These are phyloP conservation scores for Lepidopterella palustris DNA, from an alignment of 495 filamentous ascomycete genomes.

Conservation along the genomic window DNA sequence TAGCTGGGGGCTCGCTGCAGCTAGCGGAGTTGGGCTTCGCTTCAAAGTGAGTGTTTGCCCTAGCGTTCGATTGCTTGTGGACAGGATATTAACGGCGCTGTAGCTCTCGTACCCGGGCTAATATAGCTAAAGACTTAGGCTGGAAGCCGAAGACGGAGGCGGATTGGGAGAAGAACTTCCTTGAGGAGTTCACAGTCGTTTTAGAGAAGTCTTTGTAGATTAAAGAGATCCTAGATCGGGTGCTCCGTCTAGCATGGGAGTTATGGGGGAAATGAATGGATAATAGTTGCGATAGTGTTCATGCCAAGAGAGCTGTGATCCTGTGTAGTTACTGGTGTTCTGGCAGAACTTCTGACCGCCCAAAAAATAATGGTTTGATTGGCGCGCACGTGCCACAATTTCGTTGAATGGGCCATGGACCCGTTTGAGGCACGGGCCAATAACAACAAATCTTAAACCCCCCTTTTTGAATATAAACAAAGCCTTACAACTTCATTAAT, in stretches of 20 bases:
- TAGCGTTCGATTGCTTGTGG: neutral
- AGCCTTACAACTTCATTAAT: neutral
- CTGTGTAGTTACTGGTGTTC: too few species aligned
- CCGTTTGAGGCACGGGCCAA: neutral
- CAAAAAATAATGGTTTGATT: too few species aligned
- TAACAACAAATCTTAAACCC: neutral
- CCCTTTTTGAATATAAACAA: neutral
- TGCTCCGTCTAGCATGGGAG: too few species aligned
- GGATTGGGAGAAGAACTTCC: constrained; percentile 13
- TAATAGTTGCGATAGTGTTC: too few species aligned
- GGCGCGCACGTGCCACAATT: too few species aligned
- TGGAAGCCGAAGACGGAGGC: constrained; percentile 37
- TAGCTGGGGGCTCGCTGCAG: constrained; percentile 26
- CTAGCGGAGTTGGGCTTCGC: constrained; percentile 38
- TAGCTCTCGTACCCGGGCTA: constrained; percentile 30
- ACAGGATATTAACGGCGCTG: neutral
- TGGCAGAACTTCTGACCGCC: too few species aligned
- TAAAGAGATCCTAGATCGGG: too few species aligned
- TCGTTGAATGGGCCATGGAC: too few species aligned
- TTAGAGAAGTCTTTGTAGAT: neutral
- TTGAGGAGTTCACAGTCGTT: neutral
- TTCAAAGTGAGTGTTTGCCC: constrained; percentile 27
- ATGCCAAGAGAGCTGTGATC: too few species aligned
- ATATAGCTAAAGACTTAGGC: constrained; percentile 33
- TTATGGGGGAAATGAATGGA: too few species aligned